Evolutionary conservation across 352 stramenopile genomes (phyloP).

Genomic region (Phytophthora pluvialis): DNA sequence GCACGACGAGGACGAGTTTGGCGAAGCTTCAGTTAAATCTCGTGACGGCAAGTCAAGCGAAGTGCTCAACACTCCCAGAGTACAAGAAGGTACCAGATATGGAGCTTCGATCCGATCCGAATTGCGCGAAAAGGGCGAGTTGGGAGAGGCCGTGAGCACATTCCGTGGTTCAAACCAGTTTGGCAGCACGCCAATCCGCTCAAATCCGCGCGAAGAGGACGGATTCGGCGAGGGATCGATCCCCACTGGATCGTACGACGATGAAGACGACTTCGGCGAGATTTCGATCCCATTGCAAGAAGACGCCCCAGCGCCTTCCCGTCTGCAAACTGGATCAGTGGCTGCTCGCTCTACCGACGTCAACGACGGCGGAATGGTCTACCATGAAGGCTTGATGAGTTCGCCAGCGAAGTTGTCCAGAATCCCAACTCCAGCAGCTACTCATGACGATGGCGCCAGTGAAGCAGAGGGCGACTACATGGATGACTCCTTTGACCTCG

Average conservation of each 20-base stretch:
- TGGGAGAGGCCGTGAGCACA: too few relatives aligned
- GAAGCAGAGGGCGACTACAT: constrained; percentile 60
- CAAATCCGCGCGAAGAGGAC: too few relatives aligned
- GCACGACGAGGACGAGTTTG: neutral
- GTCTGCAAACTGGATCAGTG: neutral
- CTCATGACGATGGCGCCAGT: constrained; percentile 26
- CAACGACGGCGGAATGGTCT: neutral
- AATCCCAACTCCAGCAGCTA: constrained; percentile 6
- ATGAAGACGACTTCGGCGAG: constrained; percentile 2
- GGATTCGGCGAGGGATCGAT: neutral
- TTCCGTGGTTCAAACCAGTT: too few relatives aligned
- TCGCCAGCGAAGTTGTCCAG: constrained; percentile 4
- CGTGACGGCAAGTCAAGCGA: neutral
- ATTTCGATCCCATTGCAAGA: constrained; percentile 5
- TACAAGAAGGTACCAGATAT: neutral
- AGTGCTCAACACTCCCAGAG: neutral
- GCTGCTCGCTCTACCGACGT: neutral
- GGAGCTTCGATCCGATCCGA: neutral
- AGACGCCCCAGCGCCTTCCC: neutral
- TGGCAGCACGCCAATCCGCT: too few relatives aligned
- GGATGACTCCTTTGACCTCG: constrained; percentile 78
- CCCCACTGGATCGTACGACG: neutral
- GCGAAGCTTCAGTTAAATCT: constrained; percentile 7
- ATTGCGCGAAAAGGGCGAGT: neutral
- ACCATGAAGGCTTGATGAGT: constrained; percentile 11